Conservation (phyloP, 768 basidiomycete genomes). For the Russula brevipes region DNA sequence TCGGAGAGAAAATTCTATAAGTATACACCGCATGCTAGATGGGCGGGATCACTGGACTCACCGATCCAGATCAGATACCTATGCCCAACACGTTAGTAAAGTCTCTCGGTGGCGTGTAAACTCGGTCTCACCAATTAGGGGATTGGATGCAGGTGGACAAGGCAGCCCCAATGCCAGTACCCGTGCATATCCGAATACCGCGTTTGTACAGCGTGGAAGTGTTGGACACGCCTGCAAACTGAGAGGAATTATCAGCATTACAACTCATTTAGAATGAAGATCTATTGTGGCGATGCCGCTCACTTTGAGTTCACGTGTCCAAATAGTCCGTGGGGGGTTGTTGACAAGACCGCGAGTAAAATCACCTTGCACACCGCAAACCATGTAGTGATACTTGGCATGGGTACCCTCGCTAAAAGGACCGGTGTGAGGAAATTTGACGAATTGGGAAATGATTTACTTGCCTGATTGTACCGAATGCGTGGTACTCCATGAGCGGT, state of each 20-base stretch:
- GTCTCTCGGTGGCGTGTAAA: not conserved
- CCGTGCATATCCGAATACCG: constrained; percentile 43
- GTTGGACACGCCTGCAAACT: constrained; percentile 43
- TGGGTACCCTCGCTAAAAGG: constrained; percentile 37
- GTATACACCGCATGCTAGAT: not conserved
- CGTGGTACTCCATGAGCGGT: constrained; percentile 42
- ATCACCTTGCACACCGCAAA: constrained; percentile 44
- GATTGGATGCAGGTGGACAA: constrained; percentile 42
- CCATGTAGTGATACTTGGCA: constrained; percentile 41
- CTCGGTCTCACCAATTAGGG: constrained; percentile 34
- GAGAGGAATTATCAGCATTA: not conserved
- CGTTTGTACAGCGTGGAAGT: constrained; percentile 41
- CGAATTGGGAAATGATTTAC: constrained; percentile 2
- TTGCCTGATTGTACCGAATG: constrained; percentile 40
- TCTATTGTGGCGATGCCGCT: not conserved
- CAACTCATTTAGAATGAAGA: not conserved
- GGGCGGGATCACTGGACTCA: not conserved
- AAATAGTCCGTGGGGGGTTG: constrained; percentile 37
- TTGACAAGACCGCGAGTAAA: constrained; percentile 41
- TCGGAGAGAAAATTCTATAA: not conserved
- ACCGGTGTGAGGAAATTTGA: constrained; percentile 5
- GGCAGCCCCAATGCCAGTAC: constrained; percentile 42
- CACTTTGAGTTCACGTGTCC: constrained; percentile 44
- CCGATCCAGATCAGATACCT: constrained; percentile 42
- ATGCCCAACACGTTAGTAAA: not conserved